Evolutionary conservation across 2,329 filamentous ascomycete species (phyloP).

Genomic region (Aureobasidium zeae): DNA sequence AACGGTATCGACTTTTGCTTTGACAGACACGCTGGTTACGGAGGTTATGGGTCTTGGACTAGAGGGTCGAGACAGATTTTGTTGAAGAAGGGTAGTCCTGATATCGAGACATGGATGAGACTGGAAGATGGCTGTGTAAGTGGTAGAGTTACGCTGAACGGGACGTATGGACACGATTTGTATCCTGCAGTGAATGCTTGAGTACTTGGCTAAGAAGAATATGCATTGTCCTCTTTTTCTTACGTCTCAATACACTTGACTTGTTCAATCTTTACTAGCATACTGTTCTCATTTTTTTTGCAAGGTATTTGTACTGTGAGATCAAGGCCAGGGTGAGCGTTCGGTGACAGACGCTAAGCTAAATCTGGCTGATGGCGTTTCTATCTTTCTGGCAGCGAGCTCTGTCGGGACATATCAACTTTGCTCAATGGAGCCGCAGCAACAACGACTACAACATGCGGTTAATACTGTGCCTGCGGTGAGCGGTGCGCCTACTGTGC

Average conservation of each 20-base stretch:
- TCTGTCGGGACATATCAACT: not conserved
- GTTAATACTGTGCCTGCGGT: constrained; percentile 20
- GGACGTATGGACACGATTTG: constrained; percentile 24
- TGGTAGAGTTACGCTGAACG: constrained; percentile 25
- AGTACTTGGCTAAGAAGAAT: too few species aligned
- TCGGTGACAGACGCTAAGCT: constrained; percentile 6
- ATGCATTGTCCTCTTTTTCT: too few species aligned
- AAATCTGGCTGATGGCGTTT: not conserved
- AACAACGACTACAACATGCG: constrained; percentile 32
- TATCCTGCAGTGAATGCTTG: constrained; percentile 21
- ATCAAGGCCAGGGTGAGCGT: too few species aligned
- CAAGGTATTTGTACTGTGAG: too few species aligned
- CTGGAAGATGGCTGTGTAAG: constrained; percentile 25
- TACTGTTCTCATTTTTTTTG: too few species aligned
- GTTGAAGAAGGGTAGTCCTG: constrained; percentile 16
- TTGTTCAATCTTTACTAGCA: too few species aligned
- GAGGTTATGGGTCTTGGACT: constrained; percentile 28
- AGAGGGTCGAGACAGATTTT: constrained; percentile 25
- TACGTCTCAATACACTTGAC: too few species aligned
- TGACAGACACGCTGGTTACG: constrained; percentile 20
- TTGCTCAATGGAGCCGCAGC: constrained; percentile 26
- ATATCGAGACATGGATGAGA: constrained; percentile 27
- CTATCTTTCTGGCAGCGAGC: constrained; percentile 6
- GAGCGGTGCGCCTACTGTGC: constrained; percentile 13
- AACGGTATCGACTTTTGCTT: constrained; percentile 29